Evolutionary conservation across 768 basidiomycete species (phyloP), one percentile per base, ranked within the genome.

Genomic region (Gloeopeniophorella convolvens): DNA sequence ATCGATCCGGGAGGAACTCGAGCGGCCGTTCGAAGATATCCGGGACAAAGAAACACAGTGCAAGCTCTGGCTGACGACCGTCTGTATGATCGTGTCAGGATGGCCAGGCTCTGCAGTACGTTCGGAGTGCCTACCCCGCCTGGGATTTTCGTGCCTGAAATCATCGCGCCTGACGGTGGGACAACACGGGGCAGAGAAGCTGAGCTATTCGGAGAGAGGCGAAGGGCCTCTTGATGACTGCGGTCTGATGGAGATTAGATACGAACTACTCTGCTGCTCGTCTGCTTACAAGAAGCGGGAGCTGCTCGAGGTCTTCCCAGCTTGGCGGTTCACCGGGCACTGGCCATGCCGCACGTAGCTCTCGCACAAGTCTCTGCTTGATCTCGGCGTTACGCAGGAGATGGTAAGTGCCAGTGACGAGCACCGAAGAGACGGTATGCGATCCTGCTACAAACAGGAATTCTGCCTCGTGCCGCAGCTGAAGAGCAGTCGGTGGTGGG

Each of bases 1-100:
- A 59, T 13, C 59, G 34, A 10, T 59, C 58, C 12, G 59, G 59
- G 20, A 44, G 45, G n/a, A 59, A 59, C 0, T 39, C 44, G 15
- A 32, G 11, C 9, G 59, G 54, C 1, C 45, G 58, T 15, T 28
- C 13, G 26, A 59, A 59, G 15, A 59, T n/a, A 3, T 41, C 42
- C 10, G 45, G 11, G 45, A 52, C 11, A 40, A 20, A 11, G 32
- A 45, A 11, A 59, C 46, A 15, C 58, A 59, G 7, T 47, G 37
- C 10, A n/a, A 30, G 11, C 52, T 54, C 18, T 54, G 52, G 52
- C 52, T 50, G 10, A 54, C 52, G 4, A 54, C 42, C 2, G 42
- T 39, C 52, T 54, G 35, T 20, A 20, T 12, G 1, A 27, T 4
- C 15, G 5, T 3, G n/a, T 43, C 23, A 50, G 27, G 4, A 36